Conservation (phyloP, 1,139 yeast genomes). For the Candida gigantensis region DNA sequence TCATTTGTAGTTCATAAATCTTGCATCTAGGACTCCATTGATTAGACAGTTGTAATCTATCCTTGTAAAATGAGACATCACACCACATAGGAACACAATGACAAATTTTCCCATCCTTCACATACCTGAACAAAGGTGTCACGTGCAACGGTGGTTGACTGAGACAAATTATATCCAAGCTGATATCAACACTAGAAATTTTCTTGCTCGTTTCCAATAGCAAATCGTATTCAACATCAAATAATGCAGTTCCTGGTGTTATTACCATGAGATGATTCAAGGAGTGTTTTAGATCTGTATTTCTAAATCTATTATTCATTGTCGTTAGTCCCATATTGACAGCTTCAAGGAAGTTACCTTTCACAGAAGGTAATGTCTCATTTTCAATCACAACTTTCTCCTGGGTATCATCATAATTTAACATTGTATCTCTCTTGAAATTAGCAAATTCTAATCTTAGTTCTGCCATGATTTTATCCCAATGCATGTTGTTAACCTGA, state of each 20-base stretch:
- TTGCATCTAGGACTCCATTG: slow-evolving; percentile 94
- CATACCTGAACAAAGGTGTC: slow-evolving; percentile 82
- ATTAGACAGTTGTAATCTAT: slow-evolving; percentile 39
- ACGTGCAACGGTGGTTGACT: slow-evolving; percentile 91
- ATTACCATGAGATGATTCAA: slow-evolving; percentile 81
- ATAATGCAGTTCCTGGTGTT: slow-evolving; percentile 92
- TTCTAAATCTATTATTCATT: slow-evolving; percentile 77
- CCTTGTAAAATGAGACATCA: slow-evolving; percentile 86
- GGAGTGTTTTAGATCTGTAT: slow-evolving; percentile 85
- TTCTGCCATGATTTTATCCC: slow-evolving; percentile 92
- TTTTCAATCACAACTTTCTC: slow-evolving; percentile 49
- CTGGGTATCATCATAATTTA: slow-evolving; percentile 48
- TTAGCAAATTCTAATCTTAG: slow-evolving; percentile 82
- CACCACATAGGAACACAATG: slow-evolving; percentile 95
- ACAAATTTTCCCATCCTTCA: slow-evolving; percentile 50
- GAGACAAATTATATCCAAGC: slow-evolving; percentile 84
- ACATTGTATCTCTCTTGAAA: slow-evolving; percentile 70
- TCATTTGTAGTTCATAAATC: slow-evolving; percentile 94
- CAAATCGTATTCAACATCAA: slow-evolving; percentile 84
- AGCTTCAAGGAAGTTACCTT: slow-evolving; percentile 87
- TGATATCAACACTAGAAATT: slow-evolving; percentile 75
- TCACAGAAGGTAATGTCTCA: slow-evolving; percentile 76
- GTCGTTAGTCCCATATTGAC: slow-evolving; percentile 80
- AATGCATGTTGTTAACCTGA: slow-evolving; percentile 80
- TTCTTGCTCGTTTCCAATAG: slow-evolving; percentile 75